A percentile compares a stretch with the other conserved stretches of the same genome.
Evolutionary conservation across 2,329 filamentous ascomycete genomes (phyloP).

Genomic region (Aureobasidium vineae): DNA sequence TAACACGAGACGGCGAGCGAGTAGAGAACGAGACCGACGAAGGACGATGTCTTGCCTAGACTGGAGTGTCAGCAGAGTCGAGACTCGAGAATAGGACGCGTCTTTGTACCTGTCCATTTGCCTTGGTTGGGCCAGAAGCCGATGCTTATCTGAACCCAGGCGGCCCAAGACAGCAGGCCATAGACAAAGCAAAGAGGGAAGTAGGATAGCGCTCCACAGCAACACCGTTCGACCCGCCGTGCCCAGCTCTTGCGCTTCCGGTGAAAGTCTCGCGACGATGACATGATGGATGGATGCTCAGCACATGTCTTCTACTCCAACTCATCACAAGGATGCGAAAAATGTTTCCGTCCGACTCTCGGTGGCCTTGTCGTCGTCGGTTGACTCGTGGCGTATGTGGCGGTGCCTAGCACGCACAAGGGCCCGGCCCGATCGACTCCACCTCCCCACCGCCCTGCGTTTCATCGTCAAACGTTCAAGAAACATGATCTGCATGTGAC

Average conservation of each 20-base stretch:
- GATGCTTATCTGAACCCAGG: conserved; percentile 79
- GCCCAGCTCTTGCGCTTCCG: conserved; percentile 53
- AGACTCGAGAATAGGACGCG: neutral
- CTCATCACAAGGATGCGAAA: neutral
- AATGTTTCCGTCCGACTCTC: neutral
- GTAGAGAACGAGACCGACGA: conserved; percentile 68
- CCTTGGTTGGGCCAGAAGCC: conserved; percentile 57
- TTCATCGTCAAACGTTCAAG: conserved; percentile 1
- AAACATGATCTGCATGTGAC: neutral
- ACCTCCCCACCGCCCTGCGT: neutral
- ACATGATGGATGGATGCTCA: conserved; percentile 28
- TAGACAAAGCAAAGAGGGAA: conserved; percentile 91
- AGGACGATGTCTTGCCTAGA: conserved; percentile 38
- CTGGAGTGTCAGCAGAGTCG: neutral
- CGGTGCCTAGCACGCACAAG: conserved; percentile 1
- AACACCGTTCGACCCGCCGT: conserved; percentile 74
- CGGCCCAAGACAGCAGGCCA: conserved; percentile 84
- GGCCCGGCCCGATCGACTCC: neutral
- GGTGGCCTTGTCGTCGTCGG: neutral
- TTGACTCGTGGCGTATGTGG: conserved; percentile 19
- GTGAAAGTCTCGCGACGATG: conserved; percentile 41
- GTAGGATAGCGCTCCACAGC: conserved; percentile 74
- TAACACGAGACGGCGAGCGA: conserved; percentile 82
- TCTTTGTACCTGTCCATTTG: conserved; percentile 43
- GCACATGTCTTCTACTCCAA: neutral